Evolutionary conservation across 306 rosid species (phyloP).

Genomic region (Trifolium fragiferum): DNA sequence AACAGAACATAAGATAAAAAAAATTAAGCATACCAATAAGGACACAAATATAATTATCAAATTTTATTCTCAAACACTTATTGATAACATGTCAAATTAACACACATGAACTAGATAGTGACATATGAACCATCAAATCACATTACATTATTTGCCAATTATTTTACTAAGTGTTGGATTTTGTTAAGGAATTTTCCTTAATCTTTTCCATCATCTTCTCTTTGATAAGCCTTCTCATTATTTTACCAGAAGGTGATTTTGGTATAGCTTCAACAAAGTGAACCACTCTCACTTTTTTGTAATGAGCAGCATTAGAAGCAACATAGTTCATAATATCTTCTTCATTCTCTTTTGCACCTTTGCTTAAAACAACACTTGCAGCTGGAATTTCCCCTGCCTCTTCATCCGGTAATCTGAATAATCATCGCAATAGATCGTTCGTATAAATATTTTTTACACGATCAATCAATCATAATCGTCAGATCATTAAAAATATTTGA

Average conservation of each 20-base stretch:
- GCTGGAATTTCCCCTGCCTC: conserved; percentile 96
- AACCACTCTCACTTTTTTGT: conserved; percentile 82
- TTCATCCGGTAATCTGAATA: conserved; percentile 75
- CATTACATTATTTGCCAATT: not conserved
- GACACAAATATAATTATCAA: conserved; percentile 49
- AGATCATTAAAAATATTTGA: not conserved
- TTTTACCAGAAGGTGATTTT: conserved; percentile 91
- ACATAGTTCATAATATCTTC: conserved; percentile 71
- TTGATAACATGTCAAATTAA: not conserved
- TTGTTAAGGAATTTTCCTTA: conserved; percentile 41
- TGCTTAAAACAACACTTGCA: conserved; percentile 72
- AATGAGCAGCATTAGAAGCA: conserved; percentile 76
- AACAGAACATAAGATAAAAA: not conserved
- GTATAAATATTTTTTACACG: too few relatives aligned
- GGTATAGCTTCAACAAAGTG: conserved; percentile 82
- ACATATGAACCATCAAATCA: conserved; percentile 32
- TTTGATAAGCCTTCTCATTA: conserved; percentile 81
- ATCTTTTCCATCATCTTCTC: conserved; percentile 62
- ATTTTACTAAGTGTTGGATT: conserved; percentile 14
- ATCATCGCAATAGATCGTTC: too few relatives aligned
- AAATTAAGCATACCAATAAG: conserved; percentile 56
- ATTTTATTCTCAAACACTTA: conserved; percentile 23
- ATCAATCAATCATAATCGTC: too few relatives aligned
- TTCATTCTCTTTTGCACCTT: conserved; percentile 67
- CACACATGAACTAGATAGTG: not conserved